These are phyloP conservation scores for Myxozyma mucilagina DNA, from an alignment of 805 yeast species.

Conservation along the genomic window DNA sequence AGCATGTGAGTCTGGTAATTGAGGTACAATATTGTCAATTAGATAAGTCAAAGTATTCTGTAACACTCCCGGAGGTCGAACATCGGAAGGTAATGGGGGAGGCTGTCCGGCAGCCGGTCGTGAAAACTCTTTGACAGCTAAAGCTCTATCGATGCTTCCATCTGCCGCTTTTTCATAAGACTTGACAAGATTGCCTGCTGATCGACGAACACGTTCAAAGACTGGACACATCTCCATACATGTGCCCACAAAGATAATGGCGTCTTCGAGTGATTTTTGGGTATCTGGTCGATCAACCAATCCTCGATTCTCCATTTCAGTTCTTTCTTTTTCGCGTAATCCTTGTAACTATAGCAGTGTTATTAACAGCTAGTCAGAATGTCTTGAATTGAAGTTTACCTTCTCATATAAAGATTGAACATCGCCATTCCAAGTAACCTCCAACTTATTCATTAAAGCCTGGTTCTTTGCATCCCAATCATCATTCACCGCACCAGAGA, in stretches of 20 bases:
- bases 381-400: constrained; percentile 18
- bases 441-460: constrained; percentile 46
- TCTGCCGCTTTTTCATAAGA: constrained; percentile 70
- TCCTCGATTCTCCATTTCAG: constrained; percentile 46
- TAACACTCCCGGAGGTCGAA: constrained; percentile 83
- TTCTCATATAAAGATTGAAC: constrained; percentile 68
- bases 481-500: constrained; percentile 4
- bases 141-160: constrained; percentile 55
- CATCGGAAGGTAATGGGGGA: constrained; percentile 96
- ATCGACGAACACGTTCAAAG: constrained; percentile 85
- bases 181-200: constrained; percentile 82
- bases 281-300: constrained; percentile 85
- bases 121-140: constrained; percentile 88
- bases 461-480: constrained; percentile 29
- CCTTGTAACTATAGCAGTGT: constrained; percentile 19
- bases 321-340: constrained; percentile 31
- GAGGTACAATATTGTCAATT: constrained; percentile 59
- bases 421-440: constrained; percentile 49
- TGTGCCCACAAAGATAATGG: constrained; percentile 82
- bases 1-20: constrained; percentile 81
- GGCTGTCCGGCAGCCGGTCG: constrained; percentile 99
- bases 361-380: background rate
- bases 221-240: constrained; percentile 95
- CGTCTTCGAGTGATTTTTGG: constrained; percentile 81
- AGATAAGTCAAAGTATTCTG: constrained; percentile 66